Percentiles rank a stretch among this genome's conserved stretches.
Conservation (phyloP, 768 basidiomycete genomes). For the Suillus ampliporus region DNA sequence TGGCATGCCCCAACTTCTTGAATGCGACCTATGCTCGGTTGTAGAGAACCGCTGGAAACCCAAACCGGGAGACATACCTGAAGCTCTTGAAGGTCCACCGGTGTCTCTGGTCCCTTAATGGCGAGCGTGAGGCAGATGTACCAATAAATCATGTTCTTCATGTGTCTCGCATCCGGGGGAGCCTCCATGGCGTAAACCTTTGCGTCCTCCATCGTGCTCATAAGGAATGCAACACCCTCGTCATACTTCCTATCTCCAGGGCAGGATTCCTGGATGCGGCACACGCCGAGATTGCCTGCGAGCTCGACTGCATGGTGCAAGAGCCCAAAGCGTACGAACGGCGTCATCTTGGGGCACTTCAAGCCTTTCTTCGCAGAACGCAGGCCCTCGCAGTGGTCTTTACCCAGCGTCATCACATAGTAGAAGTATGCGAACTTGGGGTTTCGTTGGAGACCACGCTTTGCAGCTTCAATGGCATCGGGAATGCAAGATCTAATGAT, state of each 20-base stretch:
- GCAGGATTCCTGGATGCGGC: conserved; percentile 50
- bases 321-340: conserved; percentile 61
- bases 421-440: conserved; percentile 69
- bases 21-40: conserved; percentile 38
- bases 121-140: conserved; percentile 58
- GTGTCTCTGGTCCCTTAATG: conserved; percentile 55
- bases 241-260: conserved; percentile 53
- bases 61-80: conserved; percentile 41
- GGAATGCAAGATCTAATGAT: conserved; percentile 55
- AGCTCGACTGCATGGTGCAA: conserved; percentile 68
- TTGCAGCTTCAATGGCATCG: conserved; percentile 54
- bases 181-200: conserved; percentile 58
- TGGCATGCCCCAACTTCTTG: conserved; percentile 52
- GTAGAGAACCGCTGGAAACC: neutral
- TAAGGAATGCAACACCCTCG: conserved; percentile 65
- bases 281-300: conserved; percentile 61
- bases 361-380: conserved; percentile 70
- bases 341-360: conserved; percentile 57
- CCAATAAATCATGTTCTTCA: conserved; percentile 66
- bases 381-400: conserved; percentile 55
- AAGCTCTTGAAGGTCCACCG: conserved; percentile 54
- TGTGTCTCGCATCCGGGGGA: conserved; percentile 65
- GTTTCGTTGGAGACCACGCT: conserved; percentile 54
- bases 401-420: conserved; percentile 60
- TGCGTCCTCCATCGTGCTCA: conserved; percentile 64